Conservation (phyloP, 257 asterid genomes). For the Plantago ovata region DNA sequence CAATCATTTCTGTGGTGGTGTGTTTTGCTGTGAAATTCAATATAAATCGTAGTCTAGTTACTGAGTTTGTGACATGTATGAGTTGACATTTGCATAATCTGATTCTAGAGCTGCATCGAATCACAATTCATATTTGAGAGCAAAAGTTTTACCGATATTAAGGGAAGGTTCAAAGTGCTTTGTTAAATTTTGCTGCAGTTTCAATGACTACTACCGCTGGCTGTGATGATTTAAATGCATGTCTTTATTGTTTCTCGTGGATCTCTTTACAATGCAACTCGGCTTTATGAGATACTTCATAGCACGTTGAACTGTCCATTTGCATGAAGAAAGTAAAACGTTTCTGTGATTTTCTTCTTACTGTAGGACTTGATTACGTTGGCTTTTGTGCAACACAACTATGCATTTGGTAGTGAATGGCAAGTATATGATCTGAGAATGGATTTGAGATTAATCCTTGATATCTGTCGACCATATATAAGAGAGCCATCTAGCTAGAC, state of each 20-base stretch:
- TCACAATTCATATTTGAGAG: too few relatives aligned
- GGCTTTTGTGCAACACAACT: slow-evolving; percentile 2
- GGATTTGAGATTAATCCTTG: slow-evolving; percentile 30
- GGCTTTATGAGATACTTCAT: neutral
- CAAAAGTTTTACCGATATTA: too few relatives aligned
- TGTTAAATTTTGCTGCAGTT: too few relatives aligned
- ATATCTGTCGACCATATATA: slow-evolving; percentile 30
- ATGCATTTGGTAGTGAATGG: slow-evolving; percentile 31
- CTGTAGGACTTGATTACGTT: slow-evolving; percentile 5
- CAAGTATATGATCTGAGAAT: slow-evolving; percentile 21
- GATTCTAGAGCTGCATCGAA: too few relatives aligned
- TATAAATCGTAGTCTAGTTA: too few relatives aligned
- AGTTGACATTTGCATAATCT: too few relatives aligned
- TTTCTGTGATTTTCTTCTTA: slow-evolving; percentile 1
- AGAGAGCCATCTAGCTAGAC: slow-evolving; percentile 44
- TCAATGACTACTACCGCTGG: neutral
- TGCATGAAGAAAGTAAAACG: slow-evolving; percentile 4
- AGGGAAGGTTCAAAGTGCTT: too few relatives aligned
- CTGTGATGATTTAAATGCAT: neutral
- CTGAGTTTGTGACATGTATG: too few relatives aligned
- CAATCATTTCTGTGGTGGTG: too few relatives aligned
- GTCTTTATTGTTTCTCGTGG: neutral
- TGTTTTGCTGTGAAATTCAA: too few relatives aligned
- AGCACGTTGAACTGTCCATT: neutral
- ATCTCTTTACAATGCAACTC: neutral